Conservation (phyloP, 176 grass and related monocot genomes). For the Saccharum spontaneum region DNA sequence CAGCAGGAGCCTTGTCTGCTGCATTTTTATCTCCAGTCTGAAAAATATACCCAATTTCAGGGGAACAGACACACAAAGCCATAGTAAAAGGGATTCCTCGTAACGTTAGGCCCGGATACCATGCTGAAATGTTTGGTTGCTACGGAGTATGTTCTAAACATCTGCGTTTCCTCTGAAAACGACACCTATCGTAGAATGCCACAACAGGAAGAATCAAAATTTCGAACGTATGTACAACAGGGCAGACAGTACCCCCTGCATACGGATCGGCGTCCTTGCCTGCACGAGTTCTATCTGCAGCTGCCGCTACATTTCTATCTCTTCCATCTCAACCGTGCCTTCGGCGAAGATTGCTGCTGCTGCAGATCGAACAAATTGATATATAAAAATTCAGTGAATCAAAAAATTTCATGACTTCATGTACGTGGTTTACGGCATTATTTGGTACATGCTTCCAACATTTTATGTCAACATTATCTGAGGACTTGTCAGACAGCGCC, state of each 20-base stretch:
- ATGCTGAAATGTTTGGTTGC: slow-evolving; percentile 7
- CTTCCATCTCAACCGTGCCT: background rate
- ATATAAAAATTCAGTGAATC: background rate
- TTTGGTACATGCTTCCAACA: slow-evolving; percentile 14
- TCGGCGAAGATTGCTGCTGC: background rate
- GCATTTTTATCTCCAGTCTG: background rate
- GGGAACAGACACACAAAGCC: background rate
- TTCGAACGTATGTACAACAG: slow-evolving; percentile 7
- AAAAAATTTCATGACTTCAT: background rate
- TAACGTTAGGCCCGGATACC: background rate
- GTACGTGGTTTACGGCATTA: background rate
- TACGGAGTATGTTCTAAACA: too few relatives aligned
- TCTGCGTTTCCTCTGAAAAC: background rate
- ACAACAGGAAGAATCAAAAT: slow-evolving; percentile 5
- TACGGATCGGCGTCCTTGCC: background rate
- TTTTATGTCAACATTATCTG: slow-evolving; percentile 14
- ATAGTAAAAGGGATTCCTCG: background rate
- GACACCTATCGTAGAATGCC: background rate
- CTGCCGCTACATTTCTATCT: background rate
- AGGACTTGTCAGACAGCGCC: slow-evolving; percentile 38
- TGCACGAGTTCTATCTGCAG: too few relatives aligned
- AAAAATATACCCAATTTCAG: background rate
- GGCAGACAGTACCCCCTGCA: slow-evolving; percentile 25
- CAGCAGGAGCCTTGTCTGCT: background rate
- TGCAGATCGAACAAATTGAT: slow-evolving; percentile 3